These are phyloP conservation scores for Endotrypanum monterogeii DNA, from an alignment of 208 protist species.

Conservation along the genomic window DNA sequence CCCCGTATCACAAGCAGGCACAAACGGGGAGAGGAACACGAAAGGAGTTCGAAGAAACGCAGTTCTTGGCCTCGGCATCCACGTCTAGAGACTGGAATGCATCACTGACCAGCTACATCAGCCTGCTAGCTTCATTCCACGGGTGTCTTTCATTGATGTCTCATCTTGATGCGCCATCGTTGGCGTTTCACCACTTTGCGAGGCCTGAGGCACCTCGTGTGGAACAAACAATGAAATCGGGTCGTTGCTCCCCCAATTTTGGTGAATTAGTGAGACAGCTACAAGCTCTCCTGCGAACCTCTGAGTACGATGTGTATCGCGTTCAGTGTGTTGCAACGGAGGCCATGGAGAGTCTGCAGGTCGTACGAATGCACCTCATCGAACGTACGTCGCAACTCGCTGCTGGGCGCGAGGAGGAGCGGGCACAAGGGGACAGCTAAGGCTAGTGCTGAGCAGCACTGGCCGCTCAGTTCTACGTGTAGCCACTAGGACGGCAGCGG, in stretches of 20 bases:
- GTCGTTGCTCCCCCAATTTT: background rate
- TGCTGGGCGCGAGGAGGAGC: background rate
- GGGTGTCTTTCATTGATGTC: background rate
- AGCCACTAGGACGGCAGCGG: background rate
- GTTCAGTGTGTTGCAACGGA: slow-evolving; percentile 17
- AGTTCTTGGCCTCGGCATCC: background rate
- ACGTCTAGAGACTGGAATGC: background rate
- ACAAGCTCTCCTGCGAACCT: background rate
- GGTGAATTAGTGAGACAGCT: background rate
- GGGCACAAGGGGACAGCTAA: background rate
- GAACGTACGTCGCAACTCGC: slow-evolving; percentile 1
- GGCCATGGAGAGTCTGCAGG: slow-evolving; percentile 8
- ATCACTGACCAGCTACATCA: background rate
- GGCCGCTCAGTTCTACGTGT: background rate
- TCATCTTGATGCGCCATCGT: background rate
- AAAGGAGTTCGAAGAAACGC: background rate
- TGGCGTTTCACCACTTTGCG: background rate
- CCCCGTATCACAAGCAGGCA: background rate
- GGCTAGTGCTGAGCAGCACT: too few species aligned
- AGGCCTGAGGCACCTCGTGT: background rate
- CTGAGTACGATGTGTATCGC: slow-evolving; percentile 10
- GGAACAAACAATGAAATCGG: background rate
- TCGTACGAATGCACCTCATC: slow-evolving; percentile 12
- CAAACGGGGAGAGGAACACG: background rate
- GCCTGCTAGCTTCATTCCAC: background rate